Conservation (phyloP, 2,329 filamentous ascomycete species). For the Sporothrix humicola region DNA sequence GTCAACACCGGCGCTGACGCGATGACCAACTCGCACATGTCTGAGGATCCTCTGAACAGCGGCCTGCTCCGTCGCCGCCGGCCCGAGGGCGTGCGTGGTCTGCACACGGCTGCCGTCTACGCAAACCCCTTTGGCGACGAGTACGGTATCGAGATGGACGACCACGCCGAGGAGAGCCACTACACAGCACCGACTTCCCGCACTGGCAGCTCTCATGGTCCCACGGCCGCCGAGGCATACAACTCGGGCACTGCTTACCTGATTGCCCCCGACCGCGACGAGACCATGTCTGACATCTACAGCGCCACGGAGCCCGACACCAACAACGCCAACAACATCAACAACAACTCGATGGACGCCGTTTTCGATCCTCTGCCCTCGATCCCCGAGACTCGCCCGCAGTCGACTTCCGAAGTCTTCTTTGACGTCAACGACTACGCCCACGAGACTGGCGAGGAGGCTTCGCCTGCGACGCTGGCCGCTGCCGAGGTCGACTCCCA, state of each 20-base stretch:
- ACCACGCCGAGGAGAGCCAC: slow-evolving; percentile 36
- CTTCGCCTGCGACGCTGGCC: neutral
- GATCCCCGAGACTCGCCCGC: slow-evolving; percentile 13
- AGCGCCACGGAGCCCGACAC: slow-evolving; percentile 50
- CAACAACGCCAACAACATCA: neutral
- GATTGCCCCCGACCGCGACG: slow-evolving; percentile 54
- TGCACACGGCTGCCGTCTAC: slow-evolving; percentile 47
- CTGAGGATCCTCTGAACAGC: slow-evolving; percentile 43
- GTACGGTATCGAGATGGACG: slow-evolving; percentile 56
- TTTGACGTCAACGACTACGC: slow-evolving; percentile 37
- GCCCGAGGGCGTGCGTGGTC: slow-evolving; percentile 48
- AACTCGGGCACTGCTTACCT: slow-evolving; percentile 44
- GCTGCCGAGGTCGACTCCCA: slow-evolving; percentile 12
- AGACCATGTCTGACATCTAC: slow-evolving; percentile 57
- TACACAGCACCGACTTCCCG: neutral
- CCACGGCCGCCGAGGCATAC: slow-evolving; percentile 19
- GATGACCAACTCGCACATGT: slow-evolving; percentile 39
- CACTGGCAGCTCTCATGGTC: neutral
- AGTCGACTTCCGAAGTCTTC: slow-evolving; percentile 32
- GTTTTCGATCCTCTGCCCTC: slow-evolving; percentile 33
- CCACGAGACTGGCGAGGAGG: neutral
- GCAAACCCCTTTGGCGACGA: slow-evolving; percentile 67
- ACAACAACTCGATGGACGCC: slow-evolving; percentile 23
- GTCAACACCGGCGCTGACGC: slow-evolving; percentile 62
- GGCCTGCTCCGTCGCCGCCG: slow-evolving; percentile 58